phyloP scores from a whole-genome alignment of 1,284 basidiomycete species.

The Veloporphyrellus conicus region DNA sequence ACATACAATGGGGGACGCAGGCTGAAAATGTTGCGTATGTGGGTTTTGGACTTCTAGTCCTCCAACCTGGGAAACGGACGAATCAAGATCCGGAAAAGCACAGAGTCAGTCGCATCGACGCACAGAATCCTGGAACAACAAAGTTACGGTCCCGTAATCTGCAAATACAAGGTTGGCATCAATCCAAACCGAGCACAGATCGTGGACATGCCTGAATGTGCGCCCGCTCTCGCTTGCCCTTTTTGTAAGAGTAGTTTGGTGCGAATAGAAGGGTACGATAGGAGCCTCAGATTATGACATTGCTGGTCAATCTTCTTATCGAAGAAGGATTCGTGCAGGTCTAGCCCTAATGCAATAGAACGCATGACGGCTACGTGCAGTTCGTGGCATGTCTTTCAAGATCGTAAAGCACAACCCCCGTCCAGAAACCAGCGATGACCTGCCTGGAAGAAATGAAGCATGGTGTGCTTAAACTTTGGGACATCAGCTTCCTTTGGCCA shows the following conservation, averaged over 20 bases:
- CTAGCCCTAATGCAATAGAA: constrained; percentile 74
- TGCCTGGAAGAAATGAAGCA: constrained; percentile 71
- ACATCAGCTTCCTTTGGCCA: constrained; percentile 68
- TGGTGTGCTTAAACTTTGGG: constrained; percentile 65
- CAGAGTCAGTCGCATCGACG: constrained; percentile 14
- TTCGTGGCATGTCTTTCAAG: constrained; percentile 61
- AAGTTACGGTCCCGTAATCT: constrained; percentile 81
- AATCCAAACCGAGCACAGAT: not conserved
- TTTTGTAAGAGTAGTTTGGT: constrained; percentile 53
- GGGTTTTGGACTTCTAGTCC: constrained; percentile 81
- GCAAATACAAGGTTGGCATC: constrained; percentile 7
- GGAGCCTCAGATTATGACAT: constrained; percentile 70
- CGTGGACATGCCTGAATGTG: constrained; percentile 58
- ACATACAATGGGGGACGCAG: constrained; percentile 72
- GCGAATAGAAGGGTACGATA: constrained; percentile 72
- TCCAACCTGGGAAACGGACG: constrained; percentile 51
- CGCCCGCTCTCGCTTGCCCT: constrained; percentile 74
- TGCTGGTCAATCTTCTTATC: constrained; percentile 70
- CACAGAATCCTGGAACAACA: constrained; percentile 79
- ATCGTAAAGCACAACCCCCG: constrained; percentile 2
- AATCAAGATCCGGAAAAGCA: not conserved
- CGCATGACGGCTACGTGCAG: constrained; percentile 74
- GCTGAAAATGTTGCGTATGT: constrained; percentile 63
- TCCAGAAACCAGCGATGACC: constrained; percentile 7
- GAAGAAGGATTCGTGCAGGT: constrained; percentile 69